These are phyloP conservation scores for Chloroidium sp. DNA, from an alignment of 163 green algal species.

Conservation along the genomic window DNA sequence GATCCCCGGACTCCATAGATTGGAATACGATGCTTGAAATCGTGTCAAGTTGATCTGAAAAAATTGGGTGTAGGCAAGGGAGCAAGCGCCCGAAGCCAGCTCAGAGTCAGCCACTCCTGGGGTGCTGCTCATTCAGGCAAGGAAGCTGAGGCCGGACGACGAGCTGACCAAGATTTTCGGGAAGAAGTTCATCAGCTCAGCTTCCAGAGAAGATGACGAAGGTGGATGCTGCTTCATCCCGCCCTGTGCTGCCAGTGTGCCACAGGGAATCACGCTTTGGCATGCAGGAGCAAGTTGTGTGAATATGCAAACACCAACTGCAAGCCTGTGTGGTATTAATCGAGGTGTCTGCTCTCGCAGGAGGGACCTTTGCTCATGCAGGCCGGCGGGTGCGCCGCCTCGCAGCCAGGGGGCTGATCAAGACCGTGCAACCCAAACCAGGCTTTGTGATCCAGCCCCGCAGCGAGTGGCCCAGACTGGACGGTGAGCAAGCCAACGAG, in stretches of 20 bases:
- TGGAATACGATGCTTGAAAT: not conserved
- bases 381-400: no score
- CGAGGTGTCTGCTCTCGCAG: no score
- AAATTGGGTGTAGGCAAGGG: not conserved
- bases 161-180: not conserved
- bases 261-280: not conserved
- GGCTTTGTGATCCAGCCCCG: no score
- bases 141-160: not conserved
- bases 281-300: not conserved
- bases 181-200: not conserved
- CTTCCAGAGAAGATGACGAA: no score
- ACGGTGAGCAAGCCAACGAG: no score
- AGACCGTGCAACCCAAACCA: no score
- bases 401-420: no score
- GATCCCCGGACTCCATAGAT: not conserved
- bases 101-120: not conserved
- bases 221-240: no score
- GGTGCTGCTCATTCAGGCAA: not conserved
- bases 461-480: no score
- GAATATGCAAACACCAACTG: not conserved
- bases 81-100: not conserved
- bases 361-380: no score
- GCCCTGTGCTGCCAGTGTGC: not conserved
- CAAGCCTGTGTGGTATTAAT: not conserved
- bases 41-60: no score